These are phyloP conservation scores for Athelia sp. DNA, from an alignment of 1,284 basidiomycete genomes.

Conservation along the genomic window DNA sequence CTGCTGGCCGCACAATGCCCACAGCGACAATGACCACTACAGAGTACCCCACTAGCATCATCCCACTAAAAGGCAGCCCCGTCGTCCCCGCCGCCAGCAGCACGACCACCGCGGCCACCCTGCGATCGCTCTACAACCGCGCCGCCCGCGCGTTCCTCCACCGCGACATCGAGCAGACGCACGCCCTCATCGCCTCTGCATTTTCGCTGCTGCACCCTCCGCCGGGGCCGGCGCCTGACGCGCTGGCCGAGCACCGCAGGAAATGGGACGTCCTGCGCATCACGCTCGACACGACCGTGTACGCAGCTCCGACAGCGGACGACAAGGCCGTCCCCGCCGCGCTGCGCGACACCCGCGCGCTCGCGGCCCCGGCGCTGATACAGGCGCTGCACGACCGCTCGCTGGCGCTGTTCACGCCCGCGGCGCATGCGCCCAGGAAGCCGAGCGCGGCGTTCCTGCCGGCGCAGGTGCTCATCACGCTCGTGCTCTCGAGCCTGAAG, in stretches of 20 bases:
- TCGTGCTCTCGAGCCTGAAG: constrained; percentile 66
- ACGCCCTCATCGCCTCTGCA: constrained; percentile 62
- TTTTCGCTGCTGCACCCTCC: constrained; percentile 58
- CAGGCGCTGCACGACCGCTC: constrained; percentile 58
- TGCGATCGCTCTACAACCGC: constrained; percentile 67
- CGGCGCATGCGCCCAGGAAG: constrained; percentile 18
- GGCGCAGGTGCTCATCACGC: constrained; percentile 59
- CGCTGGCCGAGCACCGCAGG: constrained; percentile 48
- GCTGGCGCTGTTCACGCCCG: constrained; percentile 60
- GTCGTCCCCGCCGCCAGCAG: constrained; percentile 37
- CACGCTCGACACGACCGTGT: constrained; percentile 72
- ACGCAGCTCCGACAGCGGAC: constrained; percentile 37
- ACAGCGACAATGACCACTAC: background rate
- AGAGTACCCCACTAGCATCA: background rate
- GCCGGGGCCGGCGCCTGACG: constrained; percentile 26
- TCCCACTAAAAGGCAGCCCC: constrained; percentile 1
- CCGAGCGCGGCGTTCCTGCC: constrained; percentile 58
- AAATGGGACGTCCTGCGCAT: constrained; percentile 84
- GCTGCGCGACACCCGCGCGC: constrained; percentile 44
- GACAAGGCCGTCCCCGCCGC: constrained; percentile 40
- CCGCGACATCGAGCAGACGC: constrained; percentile 58
- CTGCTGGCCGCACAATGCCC: background rate
- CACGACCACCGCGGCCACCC: constrained; percentile 34
- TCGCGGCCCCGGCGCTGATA: constrained; percentile 56
- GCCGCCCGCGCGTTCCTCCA: constrained; percentile 74